phyloP scores from a whole-genome alignment of 176 grass and related monocot genomes.

The Bromus sterilis region DNA sequence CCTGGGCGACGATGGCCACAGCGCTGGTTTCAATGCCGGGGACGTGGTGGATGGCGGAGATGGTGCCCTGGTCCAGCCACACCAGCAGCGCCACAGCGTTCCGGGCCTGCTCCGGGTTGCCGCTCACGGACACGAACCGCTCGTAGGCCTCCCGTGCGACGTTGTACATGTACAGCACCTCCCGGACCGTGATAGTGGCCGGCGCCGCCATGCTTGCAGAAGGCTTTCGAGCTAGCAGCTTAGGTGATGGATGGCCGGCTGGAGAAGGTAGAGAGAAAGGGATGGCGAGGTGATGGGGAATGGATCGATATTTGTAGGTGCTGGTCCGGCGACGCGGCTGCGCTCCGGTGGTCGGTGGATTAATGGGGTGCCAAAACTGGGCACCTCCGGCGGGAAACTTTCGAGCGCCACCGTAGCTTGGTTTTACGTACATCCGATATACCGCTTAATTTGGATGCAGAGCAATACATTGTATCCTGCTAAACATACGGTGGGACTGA shows the following conservation, averaged over 20 bases:
- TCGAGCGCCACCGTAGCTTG: too few relatives aligned
- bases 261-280: background rate
- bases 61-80: slow-evolving; percentile 35
- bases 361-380: too few relatives aligned
- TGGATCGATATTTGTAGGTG: background rate
- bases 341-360: background rate
- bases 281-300: background rate
- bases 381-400: too few relatives aligned
- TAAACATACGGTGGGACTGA: too few relatives aligned
- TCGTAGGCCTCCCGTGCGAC: slow-evolving; percentile 32
- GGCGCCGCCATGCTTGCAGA: background rate
- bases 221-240: too few relatives aligned
- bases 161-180: slow-evolving; percentile 33
- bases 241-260: background rate
- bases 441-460: background rate
- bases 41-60: slow-evolving; percentile 6
- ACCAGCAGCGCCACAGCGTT: slow-evolving; percentile 51
- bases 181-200: slow-evolving; percentile 9
- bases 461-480: too few relatives aligned
- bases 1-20: background rate
- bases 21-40: background rate
- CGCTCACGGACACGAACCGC: background rate
- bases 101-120: slow-evolving; percentile 8
- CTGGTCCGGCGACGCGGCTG: background rate
- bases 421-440: background rate